A percentile compares a stretch with the other conserved stretches of the same genome.
These are phyloP conservation scores for Coniella lustricola DNA, from an alignment of 2,329 filamentous ascomycete genomes.

Conservation along the genomic window DNA sequence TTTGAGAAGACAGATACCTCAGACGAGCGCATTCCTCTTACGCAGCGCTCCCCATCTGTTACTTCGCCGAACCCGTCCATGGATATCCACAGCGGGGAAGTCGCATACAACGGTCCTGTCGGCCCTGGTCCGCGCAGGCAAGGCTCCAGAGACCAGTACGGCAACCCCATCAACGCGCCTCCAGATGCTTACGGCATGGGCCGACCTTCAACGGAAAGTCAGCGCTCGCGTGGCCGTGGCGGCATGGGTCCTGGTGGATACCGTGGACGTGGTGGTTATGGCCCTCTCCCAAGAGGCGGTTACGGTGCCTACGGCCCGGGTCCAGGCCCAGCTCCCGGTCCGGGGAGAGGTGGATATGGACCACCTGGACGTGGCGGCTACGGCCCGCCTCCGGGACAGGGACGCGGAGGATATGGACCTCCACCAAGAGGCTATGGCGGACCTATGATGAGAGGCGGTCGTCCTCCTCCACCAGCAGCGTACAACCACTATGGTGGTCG, in stretches of 20 bases:
- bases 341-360: conserved; percentile 40
- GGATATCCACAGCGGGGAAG: conserved; percentile 32
- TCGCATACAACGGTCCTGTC: conserved; percentile 26
- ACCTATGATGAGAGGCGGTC: conserved; percentile 29
- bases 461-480: conserved; percentile 37
- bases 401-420: conserved; percentile 30
- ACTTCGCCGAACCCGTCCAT: conserved; percentile 41
- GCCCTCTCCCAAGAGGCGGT: background rate
- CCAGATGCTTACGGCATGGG: conserved; percentile 40
- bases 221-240: conserved; percentile 49
- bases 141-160: conserved; percentile 54
- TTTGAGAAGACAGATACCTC: conserved; percentile 61
- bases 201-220: conserved; percentile 39
- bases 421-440: conserved; percentile 28
- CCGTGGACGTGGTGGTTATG: background rate
- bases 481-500: conserved; percentile 31
- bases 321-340: conserved; percentile 16
- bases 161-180: conserved; percentile 44
- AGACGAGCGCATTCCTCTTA: conserved; percentile 67
- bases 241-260: conserved; percentile 23
- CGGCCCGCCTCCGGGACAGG: conserved; percentile 22
- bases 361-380: conserved; percentile 27
- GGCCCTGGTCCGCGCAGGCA: conserved; percentile 27
- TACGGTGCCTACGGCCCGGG: conserved; percentile 36
- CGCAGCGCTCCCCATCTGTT: conserved; percentile 55